Conservation (phyloP, 768 basidiomycete genomes). For the Psilocybe azurescens region DNA sequence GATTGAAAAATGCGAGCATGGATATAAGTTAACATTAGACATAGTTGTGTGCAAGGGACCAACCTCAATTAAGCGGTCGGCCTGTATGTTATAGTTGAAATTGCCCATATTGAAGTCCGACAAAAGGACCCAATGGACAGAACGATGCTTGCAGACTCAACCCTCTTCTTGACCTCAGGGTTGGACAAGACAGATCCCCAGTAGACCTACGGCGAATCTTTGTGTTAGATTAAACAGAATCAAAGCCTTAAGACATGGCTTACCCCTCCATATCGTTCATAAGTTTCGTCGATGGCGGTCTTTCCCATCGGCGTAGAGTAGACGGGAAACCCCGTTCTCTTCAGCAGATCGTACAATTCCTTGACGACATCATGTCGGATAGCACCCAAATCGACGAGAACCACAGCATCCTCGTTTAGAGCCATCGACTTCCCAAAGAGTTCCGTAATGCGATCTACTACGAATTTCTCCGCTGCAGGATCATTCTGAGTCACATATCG, state of each 20-base stretch:
- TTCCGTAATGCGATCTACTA: slow-evolving; percentile 67
- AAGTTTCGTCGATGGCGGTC: slow-evolving; percentile 65
- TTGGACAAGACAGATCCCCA: slow-evolving; percentile 65
- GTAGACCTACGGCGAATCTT: slow-evolving; percentile 54
- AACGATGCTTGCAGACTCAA: slow-evolving; percentile 75
- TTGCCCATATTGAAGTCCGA: slow-evolving; percentile 88
- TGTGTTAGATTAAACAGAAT: no score
- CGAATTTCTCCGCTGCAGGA: slow-evolving; percentile 61
- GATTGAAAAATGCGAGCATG: not conserved
- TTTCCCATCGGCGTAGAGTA: slow-evolving; percentile 82
- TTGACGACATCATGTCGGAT: slow-evolving; percentile 66
- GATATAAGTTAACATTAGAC: not conserved
- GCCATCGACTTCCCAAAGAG: slow-evolving; percentile 61
- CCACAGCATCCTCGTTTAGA: slow-evolving; percentile 59
- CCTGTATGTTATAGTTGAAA: slow-evolving; percentile 73
- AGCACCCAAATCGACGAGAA: slow-evolving; percentile 83
- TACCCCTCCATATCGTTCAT: slow-evolving; percentile 78
- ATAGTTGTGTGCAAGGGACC: not conserved
- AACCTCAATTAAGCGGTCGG: slow-evolving; percentile 50
- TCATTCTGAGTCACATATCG: slow-evolving; percentile 57
- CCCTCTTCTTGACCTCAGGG: slow-evolving; percentile 64
- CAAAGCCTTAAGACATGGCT: not conserved
- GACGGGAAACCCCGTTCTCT: slow-evolving; percentile 69
- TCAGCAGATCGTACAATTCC: slow-evolving; percentile 66
- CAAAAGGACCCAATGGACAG: slow-evolving; percentile 71